Percentiles rank a stretch among this genome's conserved stretches.
Evolutionary conservation across 179 eudicot genomes (phyloP).

Genomic region (Silene noctiflora): DNA sequence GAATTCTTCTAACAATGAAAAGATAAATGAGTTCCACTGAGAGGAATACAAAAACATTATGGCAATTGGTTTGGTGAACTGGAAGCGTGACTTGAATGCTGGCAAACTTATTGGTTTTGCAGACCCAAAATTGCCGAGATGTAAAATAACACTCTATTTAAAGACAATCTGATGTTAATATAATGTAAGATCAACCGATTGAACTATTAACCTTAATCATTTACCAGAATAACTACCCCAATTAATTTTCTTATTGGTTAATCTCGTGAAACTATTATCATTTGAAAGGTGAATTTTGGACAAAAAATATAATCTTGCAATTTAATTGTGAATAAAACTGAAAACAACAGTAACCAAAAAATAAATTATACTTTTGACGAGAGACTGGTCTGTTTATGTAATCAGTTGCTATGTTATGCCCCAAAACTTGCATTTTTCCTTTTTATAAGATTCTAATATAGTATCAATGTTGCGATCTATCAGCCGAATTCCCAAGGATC

Average conservation of each 20-base stretch:
- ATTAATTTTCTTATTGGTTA: too few relatives aligned
- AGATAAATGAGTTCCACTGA: not conserved
- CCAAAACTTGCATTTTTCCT: slow-evolving; percentile 3
- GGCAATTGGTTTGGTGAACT: not conserved
- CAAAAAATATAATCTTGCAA: too few relatives aligned
- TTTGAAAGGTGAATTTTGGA: too few relatives aligned
- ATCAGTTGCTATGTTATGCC: slow-evolving; percentile 6
- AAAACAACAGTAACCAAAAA: not conserved
- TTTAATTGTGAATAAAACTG: not conserved
- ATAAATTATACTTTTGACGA: not conserved
- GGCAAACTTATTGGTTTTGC: not conserved
- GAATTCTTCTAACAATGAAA: not conserved
- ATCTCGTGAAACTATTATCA: too few relatives aligned
- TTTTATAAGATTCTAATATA: not conserved
- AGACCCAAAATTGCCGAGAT: not conserved
- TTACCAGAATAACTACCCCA: too few relatives aligned
- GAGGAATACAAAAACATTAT: not conserved
- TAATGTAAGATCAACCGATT: too few relatives aligned
- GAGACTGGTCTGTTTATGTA: not conserved
- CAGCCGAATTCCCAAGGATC: slow-evolving; percentile 59
- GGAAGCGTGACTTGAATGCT: not conserved
- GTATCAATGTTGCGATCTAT: not conserved
- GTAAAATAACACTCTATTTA: too few relatives aligned
- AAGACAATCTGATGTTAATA: too few relatives aligned
- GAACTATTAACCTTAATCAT: too few relatives aligned